These are phyloP conservation scores for Boletus pseudopeckii DNA, from an alignment of 768 basidiomycete species.

Conservation along the genomic window DNA sequence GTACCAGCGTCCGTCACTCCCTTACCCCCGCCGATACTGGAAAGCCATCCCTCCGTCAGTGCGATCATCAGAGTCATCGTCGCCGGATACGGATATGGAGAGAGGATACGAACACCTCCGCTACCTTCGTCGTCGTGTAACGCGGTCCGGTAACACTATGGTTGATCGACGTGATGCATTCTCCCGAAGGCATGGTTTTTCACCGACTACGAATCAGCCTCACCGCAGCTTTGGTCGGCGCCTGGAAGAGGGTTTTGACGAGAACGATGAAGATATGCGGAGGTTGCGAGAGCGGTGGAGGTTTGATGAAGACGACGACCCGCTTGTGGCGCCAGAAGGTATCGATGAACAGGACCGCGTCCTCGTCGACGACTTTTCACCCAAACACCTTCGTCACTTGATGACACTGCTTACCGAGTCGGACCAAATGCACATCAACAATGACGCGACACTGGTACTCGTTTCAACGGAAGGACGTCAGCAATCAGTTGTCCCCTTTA, in stretches of 20 bases:
- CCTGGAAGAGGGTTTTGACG: slow-evolving; percentile 28
- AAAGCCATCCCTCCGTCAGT: slow-evolving; percentile 50
- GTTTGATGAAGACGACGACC: slow-evolving; percentile 64
- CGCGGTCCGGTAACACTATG: slow-evolving; percentile 77
- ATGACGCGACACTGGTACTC: slow-evolving; percentile 48
- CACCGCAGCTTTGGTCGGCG: slow-evolving; percentile 14
- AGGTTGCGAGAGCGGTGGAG: slow-evolving; percentile 60
- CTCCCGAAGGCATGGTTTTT: slow-evolving; percentile 24
- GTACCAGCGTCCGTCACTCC: slow-evolving; percentile 60
- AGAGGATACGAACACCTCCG: slow-evolving; percentile 25
- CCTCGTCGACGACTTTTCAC: slow-evolving; percentile 68
- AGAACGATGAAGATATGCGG: slow-evolving; percentile 38
- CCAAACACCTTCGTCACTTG: slow-evolving; percentile 53
- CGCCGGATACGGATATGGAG: slow-evolving; percentile 19
- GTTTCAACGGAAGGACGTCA: slow-evolving; percentile 48
- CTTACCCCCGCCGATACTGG: slow-evolving; percentile 65
- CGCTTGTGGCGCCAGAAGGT: slow-evolving; percentile 53
- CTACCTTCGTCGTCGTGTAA: slow-evolving; percentile 65
- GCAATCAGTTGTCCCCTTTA: slow-evolving; percentile 48
- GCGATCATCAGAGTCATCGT: slow-evolving; percentile 30
- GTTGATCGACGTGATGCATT: slow-evolving; percentile 63
- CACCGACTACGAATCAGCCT: slow-evolving; percentile 3
- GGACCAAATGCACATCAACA: slow-evolving; percentile 49
- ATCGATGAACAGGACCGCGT: slow-evolving; percentile 65
- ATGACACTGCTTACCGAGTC: slow-evolving; percentile 56